A percentile compares a stretch with the other conserved stretches of the same genome.
phyloP scores from a whole-genome alignment of 768 basidiomycete species.

The Gautieria morchelliformis region DNA sequence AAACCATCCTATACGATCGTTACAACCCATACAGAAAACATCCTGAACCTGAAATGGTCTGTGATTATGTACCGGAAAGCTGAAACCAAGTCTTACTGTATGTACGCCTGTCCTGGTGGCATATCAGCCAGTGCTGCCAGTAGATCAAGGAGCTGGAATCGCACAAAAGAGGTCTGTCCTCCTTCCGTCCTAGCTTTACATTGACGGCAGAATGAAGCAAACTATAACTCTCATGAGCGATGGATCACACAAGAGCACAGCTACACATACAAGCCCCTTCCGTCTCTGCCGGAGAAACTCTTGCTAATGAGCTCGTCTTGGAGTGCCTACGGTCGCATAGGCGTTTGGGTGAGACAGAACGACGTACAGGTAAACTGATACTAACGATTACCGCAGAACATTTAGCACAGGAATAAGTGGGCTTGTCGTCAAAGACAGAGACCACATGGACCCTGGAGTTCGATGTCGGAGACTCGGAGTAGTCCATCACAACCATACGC shows the following conservation, averaged over 20 bases:
- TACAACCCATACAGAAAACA: constrained; percentile 70
- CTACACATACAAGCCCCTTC: constrained; percentile 61
- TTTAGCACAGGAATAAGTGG: constrained; percentile 57
- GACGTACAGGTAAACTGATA: constrained; percentile 9
- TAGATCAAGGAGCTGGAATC: background rate
- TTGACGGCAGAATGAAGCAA: constrained; percentile 73
- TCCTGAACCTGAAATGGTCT: constrained; percentile 46
- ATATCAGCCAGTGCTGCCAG: background rate
- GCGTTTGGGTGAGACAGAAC: background rate
- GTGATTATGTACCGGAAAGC: background rate
- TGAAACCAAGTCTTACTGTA: background rate
- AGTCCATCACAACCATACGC: background rate
- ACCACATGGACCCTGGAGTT: constrained; percentile 48
- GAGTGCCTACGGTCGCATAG: constrained; percentile 43
- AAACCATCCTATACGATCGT: constrained; percentile 72
- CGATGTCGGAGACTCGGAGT: constrained; percentile 20
- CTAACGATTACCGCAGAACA: constrained; percentile 66
- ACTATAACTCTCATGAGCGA: constrained; percentile 25
- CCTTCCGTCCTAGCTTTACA: constrained; percentile 60
- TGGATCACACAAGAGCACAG: background rate
- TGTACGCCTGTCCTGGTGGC: constrained; percentile 8
- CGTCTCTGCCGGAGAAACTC: constrained; percentile 74
- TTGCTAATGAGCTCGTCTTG: constrained; percentile 84
- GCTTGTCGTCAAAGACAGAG: constrained; percentile 53
- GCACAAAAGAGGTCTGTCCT: constrained; percentile 68